Percentiles rank a stretch among this genome's conserved stretches.
phyloP scores from a whole-genome alignment of 306 rosid genomes.

The Vigna angularis region DNA sequence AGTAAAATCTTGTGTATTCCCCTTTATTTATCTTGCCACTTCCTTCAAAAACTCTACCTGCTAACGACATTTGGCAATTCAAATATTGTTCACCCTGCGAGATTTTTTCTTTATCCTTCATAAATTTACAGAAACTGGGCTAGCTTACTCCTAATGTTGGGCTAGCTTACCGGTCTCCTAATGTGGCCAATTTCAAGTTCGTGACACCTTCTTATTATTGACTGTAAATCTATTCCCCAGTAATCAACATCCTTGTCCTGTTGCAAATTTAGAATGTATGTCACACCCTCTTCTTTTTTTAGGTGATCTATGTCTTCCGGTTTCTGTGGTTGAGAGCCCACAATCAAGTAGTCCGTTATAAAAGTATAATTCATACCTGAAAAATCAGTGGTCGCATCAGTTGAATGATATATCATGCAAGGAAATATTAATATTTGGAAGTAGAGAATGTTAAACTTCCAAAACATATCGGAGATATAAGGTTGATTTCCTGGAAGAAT shows the following conservation, averaged over 20 bases:
- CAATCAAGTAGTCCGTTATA: conserved; percentile 78
- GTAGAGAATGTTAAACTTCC: too few relatives aligned
- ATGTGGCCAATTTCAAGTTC: conserved; percentile 74
- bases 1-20: background rate
- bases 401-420: conserved; percentile 9
- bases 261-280: conserved; percentile 90
- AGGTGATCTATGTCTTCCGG: conserved; percentile 83
- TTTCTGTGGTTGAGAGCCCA: conserved; percentile 97
- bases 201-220: conserved; percentile 61
- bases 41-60: conserved; percentile 9
- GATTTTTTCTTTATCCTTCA: conserved; percentile 3
- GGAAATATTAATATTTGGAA: conserved; percentile 1
- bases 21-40: background rate
- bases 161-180: conserved; percentile 79
- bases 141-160: conserved; percentile 69
- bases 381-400: conserved; percentile 47
- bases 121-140: conserved; percentile 14
- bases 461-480: too few relatives aligned
- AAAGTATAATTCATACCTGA: conserved; percentile 92
- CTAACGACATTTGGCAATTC: conserved; percentile 5
- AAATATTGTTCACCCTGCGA: conserved; percentile 14
- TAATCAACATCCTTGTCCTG: conserved; percentile 87
- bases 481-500: too few relatives aligned
- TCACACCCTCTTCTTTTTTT: conserved; percentile 76
- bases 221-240: conserved; percentile 82